A percentile compares a stretch with the other conserved stretches of the same genome.
These are phyloP conservation scores for Protomyces gravidus DNA, from an alignment of 1,139 yeast genomes.

Conservation along the genomic window DNA sequence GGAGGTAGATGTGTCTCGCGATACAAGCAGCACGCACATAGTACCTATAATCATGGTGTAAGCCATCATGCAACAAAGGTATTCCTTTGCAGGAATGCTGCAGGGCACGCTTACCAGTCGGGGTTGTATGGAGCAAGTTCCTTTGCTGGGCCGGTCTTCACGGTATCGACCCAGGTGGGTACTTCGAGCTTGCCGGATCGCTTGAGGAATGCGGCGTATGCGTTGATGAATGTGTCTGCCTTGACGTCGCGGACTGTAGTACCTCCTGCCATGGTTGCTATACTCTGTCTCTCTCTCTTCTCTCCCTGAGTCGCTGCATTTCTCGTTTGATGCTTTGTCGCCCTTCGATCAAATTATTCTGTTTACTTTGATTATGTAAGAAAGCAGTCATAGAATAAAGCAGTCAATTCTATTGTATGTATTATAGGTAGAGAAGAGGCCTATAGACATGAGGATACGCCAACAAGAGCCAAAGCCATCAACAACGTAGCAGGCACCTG, in stretches of 20 bases:
- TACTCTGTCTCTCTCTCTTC: not conserved
- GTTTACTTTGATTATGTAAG: not conserved
- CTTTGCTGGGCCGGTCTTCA: conserved; percentile 98
- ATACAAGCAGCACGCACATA: conserved; percentile 90
- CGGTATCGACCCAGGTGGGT: conserved; percentile 99
- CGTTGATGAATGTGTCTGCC: conserved; percentile 66
- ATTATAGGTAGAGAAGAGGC: too few relatives aligned
- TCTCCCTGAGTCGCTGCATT: not conserved
- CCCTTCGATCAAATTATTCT: not conserved
- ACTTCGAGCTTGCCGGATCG: conserved; percentile 88
- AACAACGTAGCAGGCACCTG: not conserved
- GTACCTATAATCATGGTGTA: conserved; percentile 17
- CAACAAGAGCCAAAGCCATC: too few relatives aligned
- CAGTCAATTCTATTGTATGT: not conserved
- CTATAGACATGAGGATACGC: too few relatives aligned
- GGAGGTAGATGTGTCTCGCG: conserved; percentile 99
- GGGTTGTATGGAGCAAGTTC: conserved; percentile 99
- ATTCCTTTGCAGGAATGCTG: not conserved
- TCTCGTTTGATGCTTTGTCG: not conserved
- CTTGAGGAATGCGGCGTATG: conserved; percentile 99
- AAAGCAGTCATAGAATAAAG: not conserved
- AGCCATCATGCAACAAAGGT: conserved; percentile 18
- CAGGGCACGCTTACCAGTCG: conserved; percentile 46
- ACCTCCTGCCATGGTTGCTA: conserved; percentile 23
- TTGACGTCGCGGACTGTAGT: conserved; percentile 20